These are phyloP conservation scores for Pholiota molesta DNA, from an alignment of 768 basidiomycete species.

Conservation along the genomic window DNA sequence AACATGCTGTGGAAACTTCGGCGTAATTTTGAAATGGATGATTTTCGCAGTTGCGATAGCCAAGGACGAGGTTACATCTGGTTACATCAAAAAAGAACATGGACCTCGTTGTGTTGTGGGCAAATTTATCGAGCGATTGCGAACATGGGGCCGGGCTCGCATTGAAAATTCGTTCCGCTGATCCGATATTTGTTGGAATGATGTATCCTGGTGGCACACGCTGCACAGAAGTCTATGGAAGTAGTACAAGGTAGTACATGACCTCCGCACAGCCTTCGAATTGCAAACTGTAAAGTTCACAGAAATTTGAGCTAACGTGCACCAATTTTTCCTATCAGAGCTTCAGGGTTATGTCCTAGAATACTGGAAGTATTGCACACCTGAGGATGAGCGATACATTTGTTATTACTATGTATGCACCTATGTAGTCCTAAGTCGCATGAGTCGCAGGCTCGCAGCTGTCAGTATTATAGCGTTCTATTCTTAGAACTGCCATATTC, in stretches of 20 bases:
- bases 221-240: neutral
- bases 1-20: neutral
- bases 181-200: neutral
- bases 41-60: neutral
- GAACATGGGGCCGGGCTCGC: neutral
- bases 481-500: too few species aligned
- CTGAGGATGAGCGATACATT: too few species aligned
- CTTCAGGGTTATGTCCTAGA: too few species aligned
- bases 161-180: neutral
- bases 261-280: neutral
- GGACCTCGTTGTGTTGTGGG: neutral
- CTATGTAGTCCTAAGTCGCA: too few species aligned
- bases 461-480: too few species aligned
- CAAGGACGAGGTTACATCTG: neutral
- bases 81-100: neutral
- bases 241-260: too few species aligned
- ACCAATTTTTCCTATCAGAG: too few species aligned
- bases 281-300: neutral
- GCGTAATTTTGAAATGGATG: neutral
- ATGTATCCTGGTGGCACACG: neutral
- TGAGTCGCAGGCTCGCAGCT: too few species aligned
- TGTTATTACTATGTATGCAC: too few species aligned
- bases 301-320: too few species aligned
- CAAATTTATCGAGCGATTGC: neutral
- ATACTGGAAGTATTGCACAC: too few species aligned